Conservation (phyloP, 495 filamentous ascomycete species). For the Corynascus novoguineensis region DNA sequence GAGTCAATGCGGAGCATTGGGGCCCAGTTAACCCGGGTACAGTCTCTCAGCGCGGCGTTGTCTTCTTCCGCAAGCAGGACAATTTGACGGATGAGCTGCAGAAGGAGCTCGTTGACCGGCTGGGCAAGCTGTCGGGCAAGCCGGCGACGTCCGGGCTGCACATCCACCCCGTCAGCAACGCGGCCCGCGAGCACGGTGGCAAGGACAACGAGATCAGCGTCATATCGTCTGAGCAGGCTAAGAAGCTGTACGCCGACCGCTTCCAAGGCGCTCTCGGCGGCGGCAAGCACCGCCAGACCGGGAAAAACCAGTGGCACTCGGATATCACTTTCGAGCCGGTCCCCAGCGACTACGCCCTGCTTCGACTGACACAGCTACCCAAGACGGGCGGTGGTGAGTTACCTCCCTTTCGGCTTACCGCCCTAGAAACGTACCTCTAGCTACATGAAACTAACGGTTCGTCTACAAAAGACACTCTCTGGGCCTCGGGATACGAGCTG, state of each 20-base stretch:
- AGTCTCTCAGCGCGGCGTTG: constrained; percentile 78
- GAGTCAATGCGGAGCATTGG: neutral
- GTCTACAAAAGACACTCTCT: constrained; percentile 55
- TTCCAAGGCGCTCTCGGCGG: constrained; percentile 14
- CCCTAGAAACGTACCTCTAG: neutral
- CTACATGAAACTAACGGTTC: neutral
- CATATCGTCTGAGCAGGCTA: constrained; percentile 56
- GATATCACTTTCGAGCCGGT: constrained; percentile 66
- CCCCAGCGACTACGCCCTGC: constrained; percentile 59
- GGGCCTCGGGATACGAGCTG: constrained; percentile 71
- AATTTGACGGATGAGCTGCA: constrained; percentile 57
- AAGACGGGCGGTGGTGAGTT: constrained; percentile 61
- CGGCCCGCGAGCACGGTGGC: constrained; percentile 50
- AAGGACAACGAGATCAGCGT: constrained; percentile 69
- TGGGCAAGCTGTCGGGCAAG: constrained; percentile 63
- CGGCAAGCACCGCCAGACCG: constrained; percentile 34
- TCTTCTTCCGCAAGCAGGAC: constrained; percentile 76
- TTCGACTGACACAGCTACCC: constrained; percentile 58
- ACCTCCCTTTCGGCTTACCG: neutral
- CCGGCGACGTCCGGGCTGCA: constrained; percentile 62
- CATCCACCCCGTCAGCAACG: constrained; percentile 67
- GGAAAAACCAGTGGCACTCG: constrained; percentile 55
- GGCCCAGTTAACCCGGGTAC: neutral
- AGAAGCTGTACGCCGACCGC: constrained; percentile 49
- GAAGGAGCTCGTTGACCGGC: constrained; percentile 60